These are phyloP conservation scores for Colletotrichum caudatum DNA, from an alignment of 2,329 filamentous ascomycete genomes.

Conservation along the genomic window DNA sequence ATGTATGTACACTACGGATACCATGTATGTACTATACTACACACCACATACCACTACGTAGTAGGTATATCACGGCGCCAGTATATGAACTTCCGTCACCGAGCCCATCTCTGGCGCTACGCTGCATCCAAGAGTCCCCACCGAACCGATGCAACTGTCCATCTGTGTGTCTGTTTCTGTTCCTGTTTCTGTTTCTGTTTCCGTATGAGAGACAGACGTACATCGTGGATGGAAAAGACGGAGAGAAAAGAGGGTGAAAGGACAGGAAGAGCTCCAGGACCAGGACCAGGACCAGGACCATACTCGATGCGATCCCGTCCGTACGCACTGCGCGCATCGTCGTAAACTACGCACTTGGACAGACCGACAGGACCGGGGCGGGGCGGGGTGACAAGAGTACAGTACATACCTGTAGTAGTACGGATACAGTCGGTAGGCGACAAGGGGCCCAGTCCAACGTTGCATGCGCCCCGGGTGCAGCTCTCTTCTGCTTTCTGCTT, in stretches of 20 bases:
- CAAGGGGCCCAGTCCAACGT: conserved; percentile 38
- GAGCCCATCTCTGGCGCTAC: conserved; percentile 6
- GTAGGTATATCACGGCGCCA: conserved; percentile 2
- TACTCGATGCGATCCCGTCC: background rate
- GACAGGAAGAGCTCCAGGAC: background rate
- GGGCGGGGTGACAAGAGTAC: conserved; percentile 4
- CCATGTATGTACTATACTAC: no score
- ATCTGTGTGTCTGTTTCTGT: background rate
- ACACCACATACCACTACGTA: no score
- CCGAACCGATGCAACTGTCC: background rate
- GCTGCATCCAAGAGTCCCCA: background rate
- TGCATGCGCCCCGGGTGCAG: conserved; percentile 34
- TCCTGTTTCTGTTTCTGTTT: background rate
- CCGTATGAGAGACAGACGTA: background rate
- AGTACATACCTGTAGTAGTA: no score
- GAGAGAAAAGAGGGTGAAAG: background rate
- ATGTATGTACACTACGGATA: no score
- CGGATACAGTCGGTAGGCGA: conserved; percentile 6
- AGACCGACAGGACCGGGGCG: background rate
- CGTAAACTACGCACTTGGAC: background rate
- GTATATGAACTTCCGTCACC: conserved; percentile 8
- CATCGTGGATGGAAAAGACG: background rate
- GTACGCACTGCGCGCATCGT: background rate
- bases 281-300: conserved; percentile 8
- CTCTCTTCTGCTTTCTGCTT: conserved; percentile 1